These are phyloP conservation scores for Plasmodium knowlesi DNA, from an alignment of 169 alveolate species.

Conservation along the genomic window DNA sequence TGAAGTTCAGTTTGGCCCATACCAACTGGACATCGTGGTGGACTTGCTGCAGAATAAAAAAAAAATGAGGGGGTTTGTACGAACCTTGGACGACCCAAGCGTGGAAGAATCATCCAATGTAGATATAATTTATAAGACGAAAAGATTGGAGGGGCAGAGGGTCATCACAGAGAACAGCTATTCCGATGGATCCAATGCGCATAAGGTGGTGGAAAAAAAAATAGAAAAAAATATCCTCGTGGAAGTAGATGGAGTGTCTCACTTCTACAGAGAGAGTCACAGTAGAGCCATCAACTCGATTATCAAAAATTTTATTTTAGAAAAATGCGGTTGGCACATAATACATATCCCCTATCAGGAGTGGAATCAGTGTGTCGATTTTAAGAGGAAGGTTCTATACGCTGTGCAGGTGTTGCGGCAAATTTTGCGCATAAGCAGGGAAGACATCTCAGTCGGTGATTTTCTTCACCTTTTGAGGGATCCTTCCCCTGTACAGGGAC, in stretches of 20 bases:
- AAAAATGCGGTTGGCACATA: constrained; percentile 67
- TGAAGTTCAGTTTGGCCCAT: constrained; percentile 70
- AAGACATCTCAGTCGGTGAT: constrained; percentile 3
- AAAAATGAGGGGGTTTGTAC: no score
- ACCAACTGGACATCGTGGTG: constrained; percentile 63
- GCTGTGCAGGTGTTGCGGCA: constrained; percentile 4
- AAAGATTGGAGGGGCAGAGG: background rate
- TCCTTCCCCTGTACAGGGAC: background rate
- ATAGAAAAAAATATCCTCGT: constrained; percentile 43
- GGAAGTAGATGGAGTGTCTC: constrained; percentile 74
- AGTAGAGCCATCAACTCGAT: constrained; percentile 67
- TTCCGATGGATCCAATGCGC: background rate
- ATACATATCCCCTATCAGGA: constrained; percentile 74
- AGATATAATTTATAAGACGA: constrained; percentile 3
- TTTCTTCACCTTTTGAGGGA: background rate
- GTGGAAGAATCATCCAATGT: background rate
- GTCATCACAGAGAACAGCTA: background rate
- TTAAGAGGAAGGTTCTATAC: constrained; percentile 43
- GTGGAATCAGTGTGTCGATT: constrained; percentile 72
- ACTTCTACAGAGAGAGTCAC: constrained; percentile 67
- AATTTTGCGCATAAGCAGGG: constrained; percentile 1
- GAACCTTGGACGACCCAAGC: background rate
- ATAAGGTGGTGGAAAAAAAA: background rate
- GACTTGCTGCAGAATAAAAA: constrained; percentile 19
- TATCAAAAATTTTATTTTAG: constrained; percentile 61